Base-by-base conservation (phyloP, 2,329 filamentous ascomycete genomes). In the Penicillium rolfsii region DNA sequence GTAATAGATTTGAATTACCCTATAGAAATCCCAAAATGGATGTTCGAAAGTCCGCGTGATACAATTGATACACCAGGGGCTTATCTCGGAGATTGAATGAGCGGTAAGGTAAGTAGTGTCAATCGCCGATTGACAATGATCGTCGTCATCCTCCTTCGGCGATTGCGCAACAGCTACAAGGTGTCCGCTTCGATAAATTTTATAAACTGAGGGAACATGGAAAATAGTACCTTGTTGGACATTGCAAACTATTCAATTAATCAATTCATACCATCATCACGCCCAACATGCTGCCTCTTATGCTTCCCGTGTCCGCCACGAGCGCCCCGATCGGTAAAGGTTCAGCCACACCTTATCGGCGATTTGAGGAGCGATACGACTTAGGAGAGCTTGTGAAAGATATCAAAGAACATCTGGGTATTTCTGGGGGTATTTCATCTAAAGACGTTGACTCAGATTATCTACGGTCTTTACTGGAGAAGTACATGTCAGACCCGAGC, bases 351-450 rank as follows among this genome's bases (percentile, higher is more conserved):
- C 58, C 53, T 45, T 64, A 62, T 58, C 64, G 61, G 33, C 65
- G 54, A 35, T 67, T 66, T 54, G 65, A 62, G n/a, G 61, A 61
- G 14, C 64, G 64, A 57, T 69, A 70, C 40, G 49, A 63, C 41
- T 61, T 73, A 8, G 60, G 71, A 3, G 56, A 69, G 35, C 67
- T 74, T 0, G 59, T 74, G 9, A 59, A 65, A 33, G 72, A 74
- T 30, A 65, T 74, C 48, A 74, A 72, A 53, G 16, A 57, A n/a
- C 66, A 74, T 30, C 58, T 74, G 8, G 72, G 72, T 5, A 56
- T 63, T 6, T 67, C 67, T 1, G 64, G 65, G 0, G 72, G 72
- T 0, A 70, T 74, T n/a, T 68, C 66, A 1, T 68, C 68, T 0
- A 53, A 64, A 12, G 64, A 74, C 4, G 64, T 74, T 8, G 66